Base-by-base conservation (phyloP, 352 stramenopile genomes). In the Pythium vanterpoolii region DNA sequence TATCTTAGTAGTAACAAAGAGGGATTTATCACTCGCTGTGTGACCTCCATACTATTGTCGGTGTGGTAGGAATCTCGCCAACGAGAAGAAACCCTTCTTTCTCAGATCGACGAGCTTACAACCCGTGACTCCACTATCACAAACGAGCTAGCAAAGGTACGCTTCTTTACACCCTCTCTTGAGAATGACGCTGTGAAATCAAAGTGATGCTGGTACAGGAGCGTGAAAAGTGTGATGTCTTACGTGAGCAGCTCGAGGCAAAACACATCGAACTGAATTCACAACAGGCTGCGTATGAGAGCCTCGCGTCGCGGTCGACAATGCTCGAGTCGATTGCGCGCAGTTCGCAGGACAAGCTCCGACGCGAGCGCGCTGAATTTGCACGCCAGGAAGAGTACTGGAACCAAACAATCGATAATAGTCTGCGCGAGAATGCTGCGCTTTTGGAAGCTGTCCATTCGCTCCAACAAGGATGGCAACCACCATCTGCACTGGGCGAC, bases 241-340 rank as follows among this genome's bases (percentile, higher is more conserved):
- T 58, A 19, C 59, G 67, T 31, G 65, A 73, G 3, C 62, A 71
- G 21, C 43, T 89, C 21, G 53, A 70, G 3, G 46, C 66, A 0
- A 68, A 74, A 21, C 66, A 82, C 30, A 24, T 71, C 1, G 77
- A 90, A 34, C 51, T 80, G 2, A 53, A 69, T 6, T 62, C 67
- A 4, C 59, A 79, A 18, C 70, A 72, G 8, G 54, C 62, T 13
- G 73, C 72, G 0, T 73, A 77, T 23, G 59, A 71, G 10, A 76
- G 74, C 9, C 42, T 85, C 2, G 49, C 63, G 4, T 74, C 71
- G 21, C 73, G 78, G 18, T 80, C 77, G 24, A 63, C 78, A 13
- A 70, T 86, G 52, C 65, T 90, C 27, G 76, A 90, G 62, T 77
- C 68, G 5, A 78, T 90, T 28, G 76, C 78, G n/a, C 65, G 73